Evolutionary conservation across 2,329 filamentous ascomycete genomes (phyloP), one percentile per base, ranked within the genome.

Genomic region (Onygenales sp.): DNA sequence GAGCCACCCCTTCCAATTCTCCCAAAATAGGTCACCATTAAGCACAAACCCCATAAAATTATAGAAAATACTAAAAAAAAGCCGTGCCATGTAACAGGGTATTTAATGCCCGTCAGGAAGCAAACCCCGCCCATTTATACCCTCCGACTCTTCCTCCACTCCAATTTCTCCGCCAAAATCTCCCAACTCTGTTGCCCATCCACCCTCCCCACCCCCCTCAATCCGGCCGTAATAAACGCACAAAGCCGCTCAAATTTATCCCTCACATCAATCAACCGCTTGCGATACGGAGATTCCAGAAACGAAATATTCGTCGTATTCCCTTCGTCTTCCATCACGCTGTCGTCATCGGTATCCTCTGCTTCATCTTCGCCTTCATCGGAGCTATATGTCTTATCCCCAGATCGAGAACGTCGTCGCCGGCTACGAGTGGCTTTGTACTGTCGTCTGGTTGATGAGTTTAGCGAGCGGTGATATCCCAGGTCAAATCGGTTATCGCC

Each of bases 141-240:
- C 8, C 33, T 31, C n/a, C 31, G 42, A n/a, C 45, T 50, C 49
- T 63, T 63, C 50, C 67, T 66, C 70, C 70, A 72, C 50, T 91
- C 86, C 44, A 95, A 69, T 74, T 86, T 87, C 67, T 95, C 89
- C 0, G 87, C 89, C 56, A 95, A 66, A 55, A 86, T 82, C 68
- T 93, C 88, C 86, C 90, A 92, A 65, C 84, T 79, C 64, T 63
- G 77, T 70, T 88, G 83, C 32, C 82, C 82, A 47, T 86, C 85
- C 36, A 85, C 86, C 60, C 90, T 79, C 49, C 88, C 84, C 8
- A 93, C 81, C 8, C 86, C 85, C 52, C 85, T 81, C 58, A 96
- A 66, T 0, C 87, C 89, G 49, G 84, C 82, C 2, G 78, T 78
- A 11, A 93, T 76, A 66, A 95, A 95, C 0, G 78, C 74, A 32